Evolutionary conservation across 495 filamentous ascomycete species (phyloP), one percentile per base, ranked within the genome.

Genomic region (Aspergillus funiculosus): DNA sequence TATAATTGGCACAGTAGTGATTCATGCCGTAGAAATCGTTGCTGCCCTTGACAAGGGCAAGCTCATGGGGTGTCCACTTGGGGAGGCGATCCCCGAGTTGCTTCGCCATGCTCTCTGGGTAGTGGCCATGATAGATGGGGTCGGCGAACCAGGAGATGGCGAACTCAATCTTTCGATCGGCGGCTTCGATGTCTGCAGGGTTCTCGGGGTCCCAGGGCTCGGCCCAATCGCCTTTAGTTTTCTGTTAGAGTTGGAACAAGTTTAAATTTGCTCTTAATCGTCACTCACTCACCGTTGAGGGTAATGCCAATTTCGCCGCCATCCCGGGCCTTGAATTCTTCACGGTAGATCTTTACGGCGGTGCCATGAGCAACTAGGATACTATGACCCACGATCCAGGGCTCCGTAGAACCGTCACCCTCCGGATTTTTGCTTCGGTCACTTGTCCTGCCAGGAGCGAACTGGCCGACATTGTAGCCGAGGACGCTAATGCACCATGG

Each of bases 1-100:
- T 81, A 69, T 83, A 89, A 74, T 87, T 84, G 55, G 83, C 81
- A 43, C 84, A 87, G 72, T 89, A 87, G 70, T 87, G 83, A 72
- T 88, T 87, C 83, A 87, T 86, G 51, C 85, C 83, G 64, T 87
- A 87, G 62, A 88, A 88, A 66, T 88, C 83, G 59, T 87, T 87
- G 60, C 80, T 85, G 29, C 83, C 84, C 39, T 83, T 73, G 31
- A 88, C 78, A 6, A 87, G 72, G 3, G 77, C 78, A 6, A 74
- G 57, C 52, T 87, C 85, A 51, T 86, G 79, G 17, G 70, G 48
- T 0, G 80, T 81, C 63, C 80, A 86, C 13, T 70, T 67, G 10
- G 83, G 84, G 38, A 89, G 71, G 5, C 83, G 76, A 56, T 80
- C 66, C 27, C 85, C 83, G 7, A 87, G 76, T 62, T 87, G 83